These are phyloP conservation scores for Dendrobium huoshanense DNA, from an alignment of 106 monocot genomes.

Conservation along the genomic window DNA sequence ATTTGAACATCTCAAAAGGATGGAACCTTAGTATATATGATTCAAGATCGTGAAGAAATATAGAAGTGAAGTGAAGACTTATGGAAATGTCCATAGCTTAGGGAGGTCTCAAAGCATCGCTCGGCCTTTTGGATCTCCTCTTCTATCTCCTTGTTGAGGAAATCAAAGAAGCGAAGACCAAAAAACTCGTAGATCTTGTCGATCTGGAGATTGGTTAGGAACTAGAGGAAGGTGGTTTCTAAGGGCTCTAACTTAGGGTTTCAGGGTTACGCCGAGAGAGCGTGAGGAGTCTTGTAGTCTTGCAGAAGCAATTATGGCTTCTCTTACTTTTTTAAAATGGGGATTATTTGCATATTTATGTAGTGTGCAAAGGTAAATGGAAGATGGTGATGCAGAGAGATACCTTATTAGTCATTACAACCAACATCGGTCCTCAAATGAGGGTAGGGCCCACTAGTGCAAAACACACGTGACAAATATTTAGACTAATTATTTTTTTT, in stretches of 20 bases:
- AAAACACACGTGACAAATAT: too few relatives aligned
- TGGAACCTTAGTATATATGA: not conserved
- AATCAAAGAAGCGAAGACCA: slow-evolving; percentile 79
- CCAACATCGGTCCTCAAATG: too few relatives aligned
- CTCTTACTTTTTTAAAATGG: not conserved
- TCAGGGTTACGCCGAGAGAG: not conserved
- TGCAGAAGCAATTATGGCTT: not conserved
- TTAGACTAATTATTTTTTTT: too few relatives aligned
- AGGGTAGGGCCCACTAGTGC: too few relatives aligned
- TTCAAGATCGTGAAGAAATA: not conserved
- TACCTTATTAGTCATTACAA: too few relatives aligned
- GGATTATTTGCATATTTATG: not conserved
- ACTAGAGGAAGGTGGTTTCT: not conserved
- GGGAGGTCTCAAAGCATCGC: slow-evolving; percentile 70
- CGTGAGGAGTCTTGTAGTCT: not conserved
- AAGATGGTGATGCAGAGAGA: too few relatives aligned
- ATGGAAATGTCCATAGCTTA: slow-evolving; percentile 34
- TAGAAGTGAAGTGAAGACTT: slow-evolving; percentile 4
- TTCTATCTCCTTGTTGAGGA: slow-evolving; percentile 48
- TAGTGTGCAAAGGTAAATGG: not conserved
- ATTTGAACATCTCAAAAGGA: not conserved
- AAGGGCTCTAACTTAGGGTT: not conserved
- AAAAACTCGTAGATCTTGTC: slow-evolving; percentile 81
- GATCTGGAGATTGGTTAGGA: slow-evolving; percentile 14
- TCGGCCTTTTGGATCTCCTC: slow-evolving; percentile 57